Conservation (phyloP, 2,329 filamentous ascomycete genomes). For the Chaetothyriales sp. region DNA sequence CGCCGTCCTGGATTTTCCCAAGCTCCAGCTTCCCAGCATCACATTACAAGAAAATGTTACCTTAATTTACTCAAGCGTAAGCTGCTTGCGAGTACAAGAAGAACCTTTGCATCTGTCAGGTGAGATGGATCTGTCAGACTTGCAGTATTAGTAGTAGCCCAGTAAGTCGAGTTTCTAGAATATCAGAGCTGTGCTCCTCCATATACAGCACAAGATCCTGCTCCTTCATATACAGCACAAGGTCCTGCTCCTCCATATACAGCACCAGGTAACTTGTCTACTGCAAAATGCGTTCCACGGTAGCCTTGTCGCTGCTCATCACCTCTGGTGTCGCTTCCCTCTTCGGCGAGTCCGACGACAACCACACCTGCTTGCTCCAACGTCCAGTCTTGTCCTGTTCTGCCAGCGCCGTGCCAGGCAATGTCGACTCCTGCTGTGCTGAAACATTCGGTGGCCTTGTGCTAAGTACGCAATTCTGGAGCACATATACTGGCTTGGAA, state of each 20-base stretch:
- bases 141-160: not conserved
- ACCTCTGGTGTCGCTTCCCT: slow-evolving; percentile 15
- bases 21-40: not conserved
- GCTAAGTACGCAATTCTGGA: slow-evolving; percentile 50
- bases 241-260: no score
- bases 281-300: not conserved
- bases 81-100: not conserved
- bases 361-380: slow-evolving; percentile 41
- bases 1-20: no score
- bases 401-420: slow-evolving; percentile 24
- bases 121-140: not conserved
- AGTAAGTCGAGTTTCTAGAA: not conserved
- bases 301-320: not conserved
- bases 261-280: not conserved
- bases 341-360: slow-evolving; percentile 35
- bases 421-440: slow-evolving; percentile 47
- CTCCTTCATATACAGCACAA: no score
- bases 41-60: not conserved
- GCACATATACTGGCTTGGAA: slow-evolving; percentile 47
- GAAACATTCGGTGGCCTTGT: slow-evolving; percentile 51
- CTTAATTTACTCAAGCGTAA: not conserved
- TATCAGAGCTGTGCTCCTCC: not conserved
- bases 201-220: no score
- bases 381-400: slow-evolving; percentile 35
- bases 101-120: not conserved